These are phyloP conservation scores for Rossbeevera mucosa DNA, from an alignment of 768 basidiomycete species.

Conservation along the genomic window DNA sequence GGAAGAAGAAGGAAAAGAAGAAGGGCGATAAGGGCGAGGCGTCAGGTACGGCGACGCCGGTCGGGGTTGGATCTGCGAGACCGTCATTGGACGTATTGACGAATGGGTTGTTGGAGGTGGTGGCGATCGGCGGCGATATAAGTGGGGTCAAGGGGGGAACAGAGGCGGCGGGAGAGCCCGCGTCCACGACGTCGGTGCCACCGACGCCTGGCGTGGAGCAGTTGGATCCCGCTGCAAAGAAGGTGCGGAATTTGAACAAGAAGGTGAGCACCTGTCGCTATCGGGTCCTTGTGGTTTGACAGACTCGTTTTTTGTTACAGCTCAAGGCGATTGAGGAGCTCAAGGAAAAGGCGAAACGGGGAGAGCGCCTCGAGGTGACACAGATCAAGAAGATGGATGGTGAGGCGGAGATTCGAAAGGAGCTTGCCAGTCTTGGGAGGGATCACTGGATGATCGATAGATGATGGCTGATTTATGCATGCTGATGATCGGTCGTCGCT, in stretches of 20 bases:
- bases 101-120: slow-evolving; percentile 19
- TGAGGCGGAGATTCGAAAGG: slow-evolving; percentile 78
- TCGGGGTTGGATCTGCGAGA: slow-evolving; percentile 21
- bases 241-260: slow-evolving; percentile 91
- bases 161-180: slow-evolving; percentile 3
- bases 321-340: slow-evolving; percentile 98
- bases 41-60: slow-evolving; percentile 29
- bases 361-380: slow-evolving; percentile 90
- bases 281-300: background rate
- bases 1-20: slow-evolving; percentile 56
- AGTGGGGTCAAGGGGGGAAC: background rate
- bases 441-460: slow-evolving; percentile 14
- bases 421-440: slow-evolving; percentile 49
- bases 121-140: slow-evolving; percentile 17
- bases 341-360: slow-evolving; percentile 85
- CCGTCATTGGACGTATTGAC: slow-evolving; percentile 37
- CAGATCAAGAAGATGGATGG: slow-evolving; percentile 97
- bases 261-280: slow-evolving; percentile 50
- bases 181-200: slow-evolving; percentile 34
- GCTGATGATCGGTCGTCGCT: background rate
- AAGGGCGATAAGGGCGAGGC: slow-evolving; percentile 39
- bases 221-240: slow-evolving; percentile 85
- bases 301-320: slow-evolving; percentile 35
- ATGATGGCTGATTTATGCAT: background rate
- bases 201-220: slow-evolving; percentile 53